phyloP scores from a whole-genome alignment of 2,329 filamentous ascomycete genomes.

The Monosporascus sp. region DNA sequence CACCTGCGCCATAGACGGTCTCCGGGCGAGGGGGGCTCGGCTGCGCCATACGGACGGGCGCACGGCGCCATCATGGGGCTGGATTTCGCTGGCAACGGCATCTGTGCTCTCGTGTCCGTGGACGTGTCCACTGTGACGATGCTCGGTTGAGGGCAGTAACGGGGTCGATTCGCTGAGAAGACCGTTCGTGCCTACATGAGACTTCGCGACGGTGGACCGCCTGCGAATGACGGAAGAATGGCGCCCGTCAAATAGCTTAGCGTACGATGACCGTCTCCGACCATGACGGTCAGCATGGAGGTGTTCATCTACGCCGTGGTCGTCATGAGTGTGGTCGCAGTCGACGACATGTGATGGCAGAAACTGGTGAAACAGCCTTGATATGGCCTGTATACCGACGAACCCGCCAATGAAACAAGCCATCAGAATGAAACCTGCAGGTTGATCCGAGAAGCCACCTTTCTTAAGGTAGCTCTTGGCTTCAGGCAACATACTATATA shows the following conservation, averaged over 20 bases:
- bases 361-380: conserved; percentile 64
- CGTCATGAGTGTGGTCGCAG: conserved; percentile 69
- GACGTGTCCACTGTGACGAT: conserved; percentile 17
- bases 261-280: conserved; percentile 19
- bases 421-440: conserved; percentile 65
- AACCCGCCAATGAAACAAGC: conserved; percentile 67
- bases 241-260: conserved; percentile 17
- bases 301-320: conserved; percentile 33
- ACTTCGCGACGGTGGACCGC: conserved; percentile 8
- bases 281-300: conserved; percentile 14
- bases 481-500: conserved; percentile 90
- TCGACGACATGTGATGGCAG: conserved; percentile 77
- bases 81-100: conserved; percentile 13
- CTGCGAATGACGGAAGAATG: conserved; percentile 5
- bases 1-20: conserved; percentile 51
- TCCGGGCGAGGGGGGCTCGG: conserved; percentile 30
- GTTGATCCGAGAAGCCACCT: conserved; percentile 60
- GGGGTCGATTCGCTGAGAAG: conserved; percentile 42
- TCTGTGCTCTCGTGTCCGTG: conserved; percentile 23
- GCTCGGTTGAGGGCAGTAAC: conserved; percentile 31
- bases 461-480: conserved; percentile 71
- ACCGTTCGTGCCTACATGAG: conserved; percentile 11
- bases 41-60: conserved; percentile 10
- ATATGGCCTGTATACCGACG: conserved; percentile 68
- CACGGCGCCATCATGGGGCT: conserved; percentile 9